These are phyloP conservation scores for Nicotiana tomentosiformis DNA, from an alignment of 257 asterid species.

Conservation along the genomic window DNA sequence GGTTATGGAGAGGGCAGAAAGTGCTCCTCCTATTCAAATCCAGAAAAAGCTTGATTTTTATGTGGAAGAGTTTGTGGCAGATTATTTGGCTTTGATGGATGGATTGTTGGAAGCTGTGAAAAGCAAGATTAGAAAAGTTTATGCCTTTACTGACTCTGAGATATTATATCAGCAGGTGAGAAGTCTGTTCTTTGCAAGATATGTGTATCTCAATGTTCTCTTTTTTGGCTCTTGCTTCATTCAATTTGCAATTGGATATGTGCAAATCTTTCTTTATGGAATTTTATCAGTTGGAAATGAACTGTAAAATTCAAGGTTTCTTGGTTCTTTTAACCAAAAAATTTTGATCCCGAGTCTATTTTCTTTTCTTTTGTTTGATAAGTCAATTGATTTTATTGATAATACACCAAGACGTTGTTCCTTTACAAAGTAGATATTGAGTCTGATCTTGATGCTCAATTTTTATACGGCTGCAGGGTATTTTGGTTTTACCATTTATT, in stretches of 20 bases:
- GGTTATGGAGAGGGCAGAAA: slow-evolving; percentile 47
- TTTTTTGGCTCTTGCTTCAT: background rate
- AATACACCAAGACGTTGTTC: background rate
- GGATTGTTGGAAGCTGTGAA: slow-evolving; percentile 68
- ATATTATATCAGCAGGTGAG: slow-evolving; percentile 68
- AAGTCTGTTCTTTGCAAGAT: background rate
- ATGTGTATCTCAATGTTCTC: background rate
- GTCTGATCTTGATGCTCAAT: background rate
- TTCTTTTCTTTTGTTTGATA: background rate
- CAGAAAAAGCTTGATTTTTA: slow-evolving; percentile 90
- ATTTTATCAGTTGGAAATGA: background rate
- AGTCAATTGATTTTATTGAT: background rate
- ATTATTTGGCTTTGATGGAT: slow-evolving; percentile 90
- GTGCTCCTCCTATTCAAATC: slow-evolving; percentile 44
- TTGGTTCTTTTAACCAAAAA: background rate
- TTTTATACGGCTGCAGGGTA: background rate
- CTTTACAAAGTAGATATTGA: background rate
- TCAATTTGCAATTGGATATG: background rate
- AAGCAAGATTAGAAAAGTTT: slow-evolving; percentile 37
- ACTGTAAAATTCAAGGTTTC: background rate
- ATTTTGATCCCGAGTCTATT: background rate
- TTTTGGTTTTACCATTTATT: background rate
- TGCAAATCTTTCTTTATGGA: background rate
- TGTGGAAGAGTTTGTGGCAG: slow-evolving; percentile 67
- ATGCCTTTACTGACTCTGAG: slow-evolving; percentile 69